A percentile compares a stretch with the other conserved stretches of the same genome.
These are phyloP conservation scores for Mucor indicus DNA, from an alignment of 371 early-diverging fungal genomes.

Conservation along the genomic window DNA sequence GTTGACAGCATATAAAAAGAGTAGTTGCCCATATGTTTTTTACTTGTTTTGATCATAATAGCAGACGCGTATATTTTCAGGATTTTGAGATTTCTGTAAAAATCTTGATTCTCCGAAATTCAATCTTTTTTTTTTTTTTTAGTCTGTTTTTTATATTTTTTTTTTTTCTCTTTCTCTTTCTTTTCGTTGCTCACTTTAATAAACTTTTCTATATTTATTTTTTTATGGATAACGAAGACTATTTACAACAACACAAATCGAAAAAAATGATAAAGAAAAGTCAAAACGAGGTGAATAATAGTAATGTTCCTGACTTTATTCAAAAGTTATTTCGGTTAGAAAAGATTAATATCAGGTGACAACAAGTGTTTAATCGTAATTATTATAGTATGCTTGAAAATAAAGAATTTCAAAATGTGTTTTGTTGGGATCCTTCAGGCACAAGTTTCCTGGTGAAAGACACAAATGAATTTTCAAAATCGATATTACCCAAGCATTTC, in stretches of 20 bases:
- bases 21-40: no score
- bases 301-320: constrained; percentile 41
- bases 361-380: background rate
- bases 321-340: constrained; percentile 45
- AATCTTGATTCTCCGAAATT: no score
- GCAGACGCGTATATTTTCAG: no score
- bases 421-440: constrained; percentile 80
- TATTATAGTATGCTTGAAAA: constrained; percentile 64
- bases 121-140: constrained; percentile 7
- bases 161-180: no score
- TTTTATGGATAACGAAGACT: constrained; percentile 4
- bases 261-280: no score
- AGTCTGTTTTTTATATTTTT: background rate
- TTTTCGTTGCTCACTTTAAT: no score
- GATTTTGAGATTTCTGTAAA: no score
- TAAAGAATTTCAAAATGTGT: constrained; percentile 55
- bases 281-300: constrained; percentile 2
- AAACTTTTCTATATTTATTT: background rate
- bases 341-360: constrained; percentile 1
- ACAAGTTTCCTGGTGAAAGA: constrained; percentile 85
- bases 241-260: constrained; percentile 5
- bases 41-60: no score
- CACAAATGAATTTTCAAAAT: constrained; percentile 68
- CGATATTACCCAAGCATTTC: constrained; percentile 81
- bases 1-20: no score